phyloP scores from a whole-genome alignment of 495 filamentous ascomycete species.

The Neurospora sp. region DNA sequence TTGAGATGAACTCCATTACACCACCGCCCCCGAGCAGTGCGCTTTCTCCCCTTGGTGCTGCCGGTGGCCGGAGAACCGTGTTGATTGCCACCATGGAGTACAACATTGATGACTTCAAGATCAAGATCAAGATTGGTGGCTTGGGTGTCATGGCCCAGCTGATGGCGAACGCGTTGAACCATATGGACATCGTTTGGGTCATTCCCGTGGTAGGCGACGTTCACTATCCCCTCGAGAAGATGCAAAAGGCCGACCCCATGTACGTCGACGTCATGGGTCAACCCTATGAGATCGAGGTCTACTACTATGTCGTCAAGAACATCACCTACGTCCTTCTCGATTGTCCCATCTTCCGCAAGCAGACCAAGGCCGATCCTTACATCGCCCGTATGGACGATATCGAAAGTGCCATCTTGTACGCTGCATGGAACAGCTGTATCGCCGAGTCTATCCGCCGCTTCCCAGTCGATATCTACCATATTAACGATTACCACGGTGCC shows the following conservation, averaged over 20 bases:
- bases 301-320: constrained; percentile 55
- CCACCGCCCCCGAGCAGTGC: constrained; percentile 13
- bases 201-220: constrained; percentile 63
- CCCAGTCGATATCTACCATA: constrained; percentile 64
- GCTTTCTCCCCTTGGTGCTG: constrained; percentile 5
- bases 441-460: constrained; percentile 50
- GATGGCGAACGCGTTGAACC: constrained; percentile 58
- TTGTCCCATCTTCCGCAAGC: constrained; percentile 60
- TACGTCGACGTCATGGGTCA: constrained; percentile 55
- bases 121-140: constrained; percentile 67
- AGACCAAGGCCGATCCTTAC: constrained; percentile 57
- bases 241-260: constrained; percentile 50
- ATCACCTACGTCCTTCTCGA: constrained; percentile 67
- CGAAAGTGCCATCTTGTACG: constrained; percentile 62
- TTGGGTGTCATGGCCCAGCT: constrained; percentile 63
- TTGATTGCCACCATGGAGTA: constrained; percentile 67
- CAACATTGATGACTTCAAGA: constrained; percentile 60
- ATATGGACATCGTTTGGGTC: constrained; percentile 67
- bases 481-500: constrained; percentile 74
- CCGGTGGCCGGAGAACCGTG: constrained; percentile 38
- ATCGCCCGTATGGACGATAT: constrained; percentile 67
- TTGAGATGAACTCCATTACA: constrained; percentile 29
- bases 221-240: constrained; percentile 49
- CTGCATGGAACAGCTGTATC: constrained; percentile 66
- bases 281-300: constrained; percentile 52